phyloP scores from a whole-genome alignment of 371 early-diverging fungal species.

The Syncephalastrum monosporum region DNA sequence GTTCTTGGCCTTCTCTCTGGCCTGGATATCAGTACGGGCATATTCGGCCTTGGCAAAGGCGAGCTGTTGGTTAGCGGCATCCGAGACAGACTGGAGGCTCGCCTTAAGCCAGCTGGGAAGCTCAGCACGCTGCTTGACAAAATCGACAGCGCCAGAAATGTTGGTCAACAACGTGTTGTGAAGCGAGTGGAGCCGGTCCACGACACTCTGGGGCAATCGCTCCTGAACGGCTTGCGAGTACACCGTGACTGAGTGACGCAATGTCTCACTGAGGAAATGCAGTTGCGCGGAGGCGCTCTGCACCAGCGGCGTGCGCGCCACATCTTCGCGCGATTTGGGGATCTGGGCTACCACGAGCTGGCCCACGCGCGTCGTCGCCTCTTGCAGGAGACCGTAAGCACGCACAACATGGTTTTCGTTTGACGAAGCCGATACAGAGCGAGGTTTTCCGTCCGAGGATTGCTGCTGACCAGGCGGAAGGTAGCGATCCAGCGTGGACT shows the following conservation, averaged over 20 bases:
- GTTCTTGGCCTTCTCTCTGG: conserved; percentile 52
- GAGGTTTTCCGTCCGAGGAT: no score
- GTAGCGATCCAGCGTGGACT: conserved; percentile 49
- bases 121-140: conserved; percentile 45
- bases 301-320: conserved; percentile 8
- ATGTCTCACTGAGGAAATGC: conserved; percentile 25
- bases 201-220: conserved; percentile 26
- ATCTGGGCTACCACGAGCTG: conserved; percentile 30
- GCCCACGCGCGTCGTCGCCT: conserved; percentile 30
- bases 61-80: conserved; percentile 45
- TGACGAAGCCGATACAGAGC: conserved; percentile 33
- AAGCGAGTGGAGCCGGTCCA: conserved; percentile 20
- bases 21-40: conserved; percentile 43
- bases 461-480: conserved; percentile 34
- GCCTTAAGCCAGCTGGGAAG: conserved; percentile 50
- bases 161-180: conserved; percentile 19
- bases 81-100: conserved; percentile 37
- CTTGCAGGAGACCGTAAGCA: conserved; percentile 30
- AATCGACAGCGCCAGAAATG: conserved; percentile 29
- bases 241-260: conserved; percentile 19
- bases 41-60: conserved; percentile 41
- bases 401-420: conserved; percentile 37
- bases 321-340: conserved; percentile 32
- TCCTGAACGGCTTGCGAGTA: conserved; percentile 29
- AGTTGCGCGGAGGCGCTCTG: conserved; percentile 18